Evolutionary conservation across 2,329 filamentous ascomycete species (phyloP).

Genomic region (Penicillium sp.): DNA sequence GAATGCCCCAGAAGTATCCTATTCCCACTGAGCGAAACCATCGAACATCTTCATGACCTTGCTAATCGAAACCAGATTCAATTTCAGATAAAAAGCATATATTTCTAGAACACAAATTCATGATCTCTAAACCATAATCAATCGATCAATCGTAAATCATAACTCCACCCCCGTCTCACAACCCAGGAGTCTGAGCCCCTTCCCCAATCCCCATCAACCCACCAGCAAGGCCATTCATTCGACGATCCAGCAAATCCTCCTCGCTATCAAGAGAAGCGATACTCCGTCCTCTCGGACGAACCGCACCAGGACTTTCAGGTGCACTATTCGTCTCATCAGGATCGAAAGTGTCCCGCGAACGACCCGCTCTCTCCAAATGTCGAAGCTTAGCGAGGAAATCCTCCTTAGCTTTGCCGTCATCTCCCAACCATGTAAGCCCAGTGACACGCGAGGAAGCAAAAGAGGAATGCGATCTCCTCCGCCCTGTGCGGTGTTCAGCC

Average conservation of each 20-base stretch:
- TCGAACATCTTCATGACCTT: too few species aligned
- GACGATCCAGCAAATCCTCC: conserved; percentile 55
- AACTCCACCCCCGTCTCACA: conserved; percentile 14
- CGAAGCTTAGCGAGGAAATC: conserved; percentile 23
- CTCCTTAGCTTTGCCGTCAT: conserved; percentile 8
- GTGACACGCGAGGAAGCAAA: conserved; percentile 16
- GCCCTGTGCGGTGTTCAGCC: conserved; percentile 7
- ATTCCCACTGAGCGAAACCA: too few species aligned
- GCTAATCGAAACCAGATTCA: too few species aligned
- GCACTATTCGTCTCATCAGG: conserved; percentile 21
- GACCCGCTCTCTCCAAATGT: conserved; percentile 14
- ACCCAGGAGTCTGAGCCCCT: conserved; percentile 31
- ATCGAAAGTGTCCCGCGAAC: conserved; percentile 10
- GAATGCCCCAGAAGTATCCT: too few species aligned
- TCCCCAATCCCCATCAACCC: conserved; percentile 50
- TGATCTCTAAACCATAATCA: not conserved
- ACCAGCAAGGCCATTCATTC: conserved; percentile 56
- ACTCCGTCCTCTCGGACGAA: conserved; percentile 42
- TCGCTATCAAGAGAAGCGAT: conserved; percentile 55
- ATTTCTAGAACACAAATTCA: not conserved
- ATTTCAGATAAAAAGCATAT: not conserved
- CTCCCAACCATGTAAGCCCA: conserved; percentile 11
- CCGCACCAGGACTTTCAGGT: conserved; percentile 17
- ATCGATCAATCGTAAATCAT: conserved; percentile 7
- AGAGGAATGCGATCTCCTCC: conserved; percentile 18